phyloP scores from a whole-genome alignment of 2,329 filamentous ascomycete genomes.

The Stemphylium lycopersici region DNA sequence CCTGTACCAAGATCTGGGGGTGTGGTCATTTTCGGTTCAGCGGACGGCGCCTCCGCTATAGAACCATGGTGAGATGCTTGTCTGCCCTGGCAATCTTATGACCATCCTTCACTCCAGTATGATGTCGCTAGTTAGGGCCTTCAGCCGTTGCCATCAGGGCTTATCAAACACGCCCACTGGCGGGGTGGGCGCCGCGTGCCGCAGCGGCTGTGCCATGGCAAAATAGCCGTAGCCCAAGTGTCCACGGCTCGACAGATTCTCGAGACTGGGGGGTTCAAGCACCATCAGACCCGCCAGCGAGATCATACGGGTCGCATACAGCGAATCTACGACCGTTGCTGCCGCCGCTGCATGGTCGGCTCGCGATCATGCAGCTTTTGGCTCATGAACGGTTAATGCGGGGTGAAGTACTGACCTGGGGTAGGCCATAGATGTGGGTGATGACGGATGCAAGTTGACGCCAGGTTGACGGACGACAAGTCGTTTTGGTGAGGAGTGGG shows the following conservation, averaged over 20 bases:
- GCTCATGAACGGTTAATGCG: constrained; percentile 19
- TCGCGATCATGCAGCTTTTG: constrained; percentile 26
- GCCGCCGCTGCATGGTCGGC: constrained; percentile 14
- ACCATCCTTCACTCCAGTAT: constrained; percentile 10
- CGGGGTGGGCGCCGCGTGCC: constrained; percentile 12
- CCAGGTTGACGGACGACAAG: constrained; percentile 1
- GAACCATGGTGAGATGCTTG: constrained; percentile 3
- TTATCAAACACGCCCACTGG: constrained; percentile 5
- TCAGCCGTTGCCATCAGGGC: constrained; percentile 17
- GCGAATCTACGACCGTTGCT: constrained; percentile 12
- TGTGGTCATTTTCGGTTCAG: constrained; percentile 17
- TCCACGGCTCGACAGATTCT: constrained; percentile 14
- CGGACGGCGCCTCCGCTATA: constrained; percentile 13
- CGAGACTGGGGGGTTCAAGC: constrained; percentile 16
- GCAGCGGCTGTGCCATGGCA: constrained; percentile 16
- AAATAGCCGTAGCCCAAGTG: constrained; percentile 14
- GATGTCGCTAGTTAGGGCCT: constrained; percentile 2
- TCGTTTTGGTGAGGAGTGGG: not conserved
- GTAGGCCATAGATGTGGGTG: constrained; percentile 8
- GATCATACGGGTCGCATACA: constrained; percentile 11
- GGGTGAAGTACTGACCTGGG: constrained; percentile 17
- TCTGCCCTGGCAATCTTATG: constrained; percentile 16
- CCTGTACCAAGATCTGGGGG: constrained; percentile 9
- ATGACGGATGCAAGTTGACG: constrained; percentile 10
- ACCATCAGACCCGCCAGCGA: constrained; percentile 3